A percentile compares a stretch with the other conserved stretches of the same genome.
Evolutionary conservation across 2,329 filamentous ascomycete species (phyloP).

Genomic region (Aspergillus terreus): DNA sequence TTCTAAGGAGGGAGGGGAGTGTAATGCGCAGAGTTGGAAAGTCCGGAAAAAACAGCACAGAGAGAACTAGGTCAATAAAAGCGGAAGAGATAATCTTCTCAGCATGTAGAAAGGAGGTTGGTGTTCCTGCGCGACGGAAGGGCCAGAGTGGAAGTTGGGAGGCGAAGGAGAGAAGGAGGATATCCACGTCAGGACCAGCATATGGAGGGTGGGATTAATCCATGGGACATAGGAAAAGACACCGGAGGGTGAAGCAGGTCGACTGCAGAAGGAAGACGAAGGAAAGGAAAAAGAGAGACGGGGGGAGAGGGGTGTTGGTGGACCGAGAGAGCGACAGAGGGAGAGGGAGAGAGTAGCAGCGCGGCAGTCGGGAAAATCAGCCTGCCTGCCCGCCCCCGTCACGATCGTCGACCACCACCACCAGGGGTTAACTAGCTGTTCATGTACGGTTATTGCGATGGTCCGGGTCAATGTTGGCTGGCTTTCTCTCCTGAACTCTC

Average conservation of each 20-base stretch:
- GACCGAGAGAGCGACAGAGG: background rate
- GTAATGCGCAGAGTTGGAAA: too few relatives aligned
- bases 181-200: slow-evolving; percentile 5
- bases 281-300: background rate
- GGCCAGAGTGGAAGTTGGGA: slow-evolving; percentile 9
- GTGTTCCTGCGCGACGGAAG: background rate
- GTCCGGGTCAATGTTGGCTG: background rate
- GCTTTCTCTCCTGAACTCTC: background rate
- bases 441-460: background rate
- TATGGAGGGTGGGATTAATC: slow-evolving; percentile 11
- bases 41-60: too few relatives aligned
- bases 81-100: background rate
- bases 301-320: background rate
- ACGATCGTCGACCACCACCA: slow-evolving; percentile 9
- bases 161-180: background rate
- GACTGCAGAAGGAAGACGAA: slow-evolving; percentile 5
- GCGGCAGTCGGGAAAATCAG: slow-evolving; percentile 15
- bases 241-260: slow-evolving; percentile 1
- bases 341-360: slow-evolving; percentile 6
- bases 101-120: background rate
- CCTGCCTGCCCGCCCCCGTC: slow-evolving; percentile 7
- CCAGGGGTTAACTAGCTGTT: background rate
- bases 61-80: too few relatives aligned
- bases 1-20: background rate
- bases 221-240: slow-evolving; percentile 10